phyloP scores from a whole-genome alignment of 2,329 filamentous ascomycete genomes.

The Fusarium sp. region DNA sequence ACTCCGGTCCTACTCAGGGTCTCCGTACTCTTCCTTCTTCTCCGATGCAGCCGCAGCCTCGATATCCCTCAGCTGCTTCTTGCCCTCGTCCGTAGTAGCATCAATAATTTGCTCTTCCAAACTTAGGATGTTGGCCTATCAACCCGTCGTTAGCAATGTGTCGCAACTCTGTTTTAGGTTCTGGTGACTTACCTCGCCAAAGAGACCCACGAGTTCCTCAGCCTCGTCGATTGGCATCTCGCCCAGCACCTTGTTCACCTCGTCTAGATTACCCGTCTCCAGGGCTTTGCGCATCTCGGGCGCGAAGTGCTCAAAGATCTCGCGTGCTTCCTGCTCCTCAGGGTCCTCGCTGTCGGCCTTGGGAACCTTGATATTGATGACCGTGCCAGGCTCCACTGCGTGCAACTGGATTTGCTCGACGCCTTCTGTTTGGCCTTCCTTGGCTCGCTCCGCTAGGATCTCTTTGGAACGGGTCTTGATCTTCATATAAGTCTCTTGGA shows the following conservation, averaged over 20 bases:
- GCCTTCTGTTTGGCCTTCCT: slow-evolving; percentile 68
- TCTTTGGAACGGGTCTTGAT: slow-evolving; percentile 83
- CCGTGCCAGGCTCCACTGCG: slow-evolving; percentile 91
- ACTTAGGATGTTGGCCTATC: slow-evolving; percentile 84
- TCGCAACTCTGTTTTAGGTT: not conserved
- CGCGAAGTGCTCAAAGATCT: slow-evolving; percentile 86
- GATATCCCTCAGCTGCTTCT: slow-evolving; percentile 80
- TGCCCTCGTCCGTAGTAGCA: slow-evolving; percentile 88
- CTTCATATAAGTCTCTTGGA: slow-evolving; percentile 85
- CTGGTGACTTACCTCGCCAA: slow-evolving; percentile 71
- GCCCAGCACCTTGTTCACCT: slow-evolving; percentile 70
- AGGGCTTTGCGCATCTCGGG: slow-evolving; percentile 85
- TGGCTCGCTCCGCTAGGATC: slow-evolving; percentile 68
- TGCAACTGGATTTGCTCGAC: slow-evolving; percentile 98
- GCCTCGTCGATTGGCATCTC: slow-evolving; percentile 91
- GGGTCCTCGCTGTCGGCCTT: slow-evolving; percentile 74
- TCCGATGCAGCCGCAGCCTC: slow-evolving; percentile 62
- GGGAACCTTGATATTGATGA: slow-evolving; percentile 89
- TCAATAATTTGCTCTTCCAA: slow-evolving; percentile 95
- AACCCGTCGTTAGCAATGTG: slow-evolving; percentile 37
- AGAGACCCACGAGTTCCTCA: slow-evolving; percentile 83
- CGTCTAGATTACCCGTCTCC: slow-evolving; percentile 86
- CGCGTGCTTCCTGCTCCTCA: slow-evolving; percentile 71
- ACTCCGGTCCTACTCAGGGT: slow-evolving; percentile 54
- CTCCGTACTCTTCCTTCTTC: slow-evolving; percentile 46